Evolutionary conservation across 345 rosid species (phyloP).

Genomic region (Eucalyptus microcorys): DNA sequence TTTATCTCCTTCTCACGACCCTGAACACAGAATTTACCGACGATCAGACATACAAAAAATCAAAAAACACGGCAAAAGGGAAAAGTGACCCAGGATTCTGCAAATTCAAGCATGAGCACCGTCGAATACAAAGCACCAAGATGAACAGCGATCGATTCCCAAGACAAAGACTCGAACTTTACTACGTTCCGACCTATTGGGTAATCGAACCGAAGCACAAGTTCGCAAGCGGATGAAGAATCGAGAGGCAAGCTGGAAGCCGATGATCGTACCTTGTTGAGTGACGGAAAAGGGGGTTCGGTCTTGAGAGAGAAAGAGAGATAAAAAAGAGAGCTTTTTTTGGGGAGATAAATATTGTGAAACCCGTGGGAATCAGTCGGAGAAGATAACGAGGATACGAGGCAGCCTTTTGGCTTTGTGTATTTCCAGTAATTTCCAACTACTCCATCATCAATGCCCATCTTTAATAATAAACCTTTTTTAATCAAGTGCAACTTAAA

Average conservation of each 20-base stretch:
- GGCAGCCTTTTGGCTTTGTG: background rate
- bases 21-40: background rate
- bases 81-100: background rate
- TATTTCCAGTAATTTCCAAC: background rate
- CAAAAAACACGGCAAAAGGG: background rate
- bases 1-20: background rate
- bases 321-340: background rate
- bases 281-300: background rate
- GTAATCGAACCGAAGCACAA: background rate
- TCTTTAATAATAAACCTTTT: background rate
- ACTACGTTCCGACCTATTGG: background rate
- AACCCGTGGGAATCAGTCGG: background rate
- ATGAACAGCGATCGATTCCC: background rate
- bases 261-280: background rate
- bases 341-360: background rate
- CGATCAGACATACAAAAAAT: background rate
- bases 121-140: background rate
- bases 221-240: background rate
- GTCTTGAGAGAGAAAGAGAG: background rate
- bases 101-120: background rate
- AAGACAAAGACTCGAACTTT: background rate
- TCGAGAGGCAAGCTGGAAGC: background rate
- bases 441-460: background rate
- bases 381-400: background rate
- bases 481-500: background rate